These are phyloP conservation scores for Bjerkandera adusta DNA, from an alignment of 1,284 basidiomycete genomes.

Conservation along the genomic window DNA sequence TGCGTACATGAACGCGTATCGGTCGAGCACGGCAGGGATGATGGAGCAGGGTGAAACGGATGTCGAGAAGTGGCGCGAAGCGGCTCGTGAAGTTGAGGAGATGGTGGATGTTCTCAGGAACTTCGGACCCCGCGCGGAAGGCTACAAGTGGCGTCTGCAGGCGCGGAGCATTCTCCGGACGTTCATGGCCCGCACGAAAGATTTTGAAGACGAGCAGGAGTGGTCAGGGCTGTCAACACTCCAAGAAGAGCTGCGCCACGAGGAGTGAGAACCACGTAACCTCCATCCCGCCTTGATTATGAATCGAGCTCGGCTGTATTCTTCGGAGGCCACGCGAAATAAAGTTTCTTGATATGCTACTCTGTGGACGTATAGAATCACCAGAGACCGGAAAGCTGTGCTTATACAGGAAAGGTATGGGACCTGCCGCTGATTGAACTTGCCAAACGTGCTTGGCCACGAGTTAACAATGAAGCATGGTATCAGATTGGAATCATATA, in stretches of 20 bases:
- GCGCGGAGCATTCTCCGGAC: constrained; percentile 85
- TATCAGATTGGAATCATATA: neutral
- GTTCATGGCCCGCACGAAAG: constrained; percentile 80
- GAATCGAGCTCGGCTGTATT: constrained; percentile 25
- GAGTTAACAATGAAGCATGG: neutral
- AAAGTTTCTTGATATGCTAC: constrained; percentile 22
- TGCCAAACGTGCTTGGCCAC: no score
- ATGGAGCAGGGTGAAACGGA: constrained; percentile 68
- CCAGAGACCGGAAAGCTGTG: neutral
- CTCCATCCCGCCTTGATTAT: constrained; percentile 4
- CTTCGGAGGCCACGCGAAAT: constrained; percentile 19
- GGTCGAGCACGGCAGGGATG: constrained; percentile 68
- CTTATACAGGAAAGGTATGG: neutral
- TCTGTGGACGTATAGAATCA: neutral
- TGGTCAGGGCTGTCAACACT: constrained; percentile 69
- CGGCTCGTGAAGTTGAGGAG: constrained; percentile 76
- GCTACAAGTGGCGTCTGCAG: constrained; percentile 79
- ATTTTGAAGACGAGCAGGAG: constrained; percentile 87
- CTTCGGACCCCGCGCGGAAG: constrained; percentile 70
- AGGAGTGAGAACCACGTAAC: constrained; percentile 18
- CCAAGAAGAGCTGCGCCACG: constrained; percentile 49
- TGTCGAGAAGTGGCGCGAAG: constrained; percentile 65
- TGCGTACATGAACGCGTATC: constrained; percentile 82
- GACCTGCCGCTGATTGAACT: neutral
- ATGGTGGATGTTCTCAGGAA: constrained; percentile 82